phyloP scores from a whole-genome alignment of 257 asterid species.

The Paulownia fortunei region DNA sequence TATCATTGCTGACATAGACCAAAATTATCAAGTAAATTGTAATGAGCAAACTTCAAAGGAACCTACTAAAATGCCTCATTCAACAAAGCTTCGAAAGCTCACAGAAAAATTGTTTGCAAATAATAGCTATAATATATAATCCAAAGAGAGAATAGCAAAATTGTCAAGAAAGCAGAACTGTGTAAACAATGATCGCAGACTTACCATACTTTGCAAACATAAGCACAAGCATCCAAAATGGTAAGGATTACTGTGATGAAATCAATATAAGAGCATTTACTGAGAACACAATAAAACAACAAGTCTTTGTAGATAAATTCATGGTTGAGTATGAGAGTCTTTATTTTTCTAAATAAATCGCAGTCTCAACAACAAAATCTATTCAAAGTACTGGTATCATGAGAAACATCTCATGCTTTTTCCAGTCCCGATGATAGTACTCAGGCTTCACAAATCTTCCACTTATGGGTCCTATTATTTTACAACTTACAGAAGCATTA shows the following conservation, averaged over 20 bases:
- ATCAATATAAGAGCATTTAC: background rate
- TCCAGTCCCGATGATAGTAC: too few species aligned
- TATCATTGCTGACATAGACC: slow-evolving; percentile 63
- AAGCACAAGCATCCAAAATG: background rate
- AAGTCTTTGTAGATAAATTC: too few species aligned
- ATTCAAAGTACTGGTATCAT: too few species aligned
- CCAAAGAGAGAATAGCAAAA: background rate
- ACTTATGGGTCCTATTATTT: too few species aligned
- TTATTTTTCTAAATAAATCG: too few species aligned
- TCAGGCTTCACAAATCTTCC: too few species aligned
- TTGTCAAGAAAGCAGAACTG: background rate
- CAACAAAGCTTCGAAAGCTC: background rate
- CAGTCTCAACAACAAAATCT: too few species aligned
- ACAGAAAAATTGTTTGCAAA: background rate
- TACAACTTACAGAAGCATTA: too few species aligned
- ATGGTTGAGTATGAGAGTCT: too few species aligned
- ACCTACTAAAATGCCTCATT: background rate
- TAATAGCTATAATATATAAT: background rate
- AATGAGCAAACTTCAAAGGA: background rate
- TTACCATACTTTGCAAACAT: too few species aligned
- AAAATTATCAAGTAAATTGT: slow-evolving; percentile 23
- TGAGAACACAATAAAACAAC: too few species aligned
- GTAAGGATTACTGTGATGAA: background rate
- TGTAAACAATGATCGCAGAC: background rate
- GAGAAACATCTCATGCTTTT: too few species aligned